Evolutionary conservation across 192 early-diverging fungal species (phyloP), one percentile per base, ranked within the genome.

Genomic region (Backusella tuberculispora): DNA sequence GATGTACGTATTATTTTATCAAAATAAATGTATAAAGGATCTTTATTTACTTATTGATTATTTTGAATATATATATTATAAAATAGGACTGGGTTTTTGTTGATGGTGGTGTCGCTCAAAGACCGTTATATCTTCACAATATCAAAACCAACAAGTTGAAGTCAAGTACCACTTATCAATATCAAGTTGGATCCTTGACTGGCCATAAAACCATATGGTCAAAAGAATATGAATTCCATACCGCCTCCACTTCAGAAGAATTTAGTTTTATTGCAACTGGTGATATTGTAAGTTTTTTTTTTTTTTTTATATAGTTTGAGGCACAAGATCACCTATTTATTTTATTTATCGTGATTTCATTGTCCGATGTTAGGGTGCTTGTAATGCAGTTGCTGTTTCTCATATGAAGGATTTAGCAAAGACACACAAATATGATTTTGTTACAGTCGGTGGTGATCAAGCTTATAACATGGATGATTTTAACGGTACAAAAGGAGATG

Each of bases 401-500:
- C 37, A 38, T 6, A 29, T 81, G 72, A 46, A 70, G 6, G 19
- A 72, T 42, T 19, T 77, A 26, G 79, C 75, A 17, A 64, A 60
- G 9, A 71, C 64, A 24, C 75, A 81, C 41, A 69, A 74, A n/a
- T 77, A 77, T 46, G 79, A 81, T 53, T 80, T 80, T 38, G 26
- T 80, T 26, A 77, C 75, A 3, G 26, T 81, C 3, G 66, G 68
- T 10, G 79, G 79, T 21, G 79, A 81, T 56, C 79, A 81, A 53
- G 79, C 71, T 24, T 81, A 81, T 26, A 66, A 81, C 43, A 74
- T 81, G 75, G 72, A 67, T 21, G 79, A 81, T 40, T 66, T 68
- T 38, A 70, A 81, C 43, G 79, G 79, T 3, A 76, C 63, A 2
- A 81, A 81, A 34, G 79, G 75, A 2, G 79, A 81, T 73, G 66